Base-by-base conservation (phyloP, 2,329 filamentous ascomycete species). In the Ophiobolus disseminans region DNA sequence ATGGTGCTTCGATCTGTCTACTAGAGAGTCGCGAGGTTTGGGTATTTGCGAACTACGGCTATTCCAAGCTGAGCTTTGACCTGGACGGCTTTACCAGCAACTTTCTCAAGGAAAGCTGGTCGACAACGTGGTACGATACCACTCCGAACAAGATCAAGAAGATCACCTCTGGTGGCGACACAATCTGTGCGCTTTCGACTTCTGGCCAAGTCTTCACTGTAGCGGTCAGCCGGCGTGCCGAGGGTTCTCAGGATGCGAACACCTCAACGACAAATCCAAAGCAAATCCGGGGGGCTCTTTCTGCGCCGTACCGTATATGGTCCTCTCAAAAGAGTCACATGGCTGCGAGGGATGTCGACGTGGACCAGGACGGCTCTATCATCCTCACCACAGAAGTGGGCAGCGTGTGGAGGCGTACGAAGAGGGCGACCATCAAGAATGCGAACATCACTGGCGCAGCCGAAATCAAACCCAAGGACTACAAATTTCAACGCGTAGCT, bases 1-100 rank as follows among this genome's bases (percentile, higher is more conserved):
- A 97, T 66, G 87, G 87, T 58, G 94, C 94, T 5, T 97, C 94
- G 0, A 87, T 88, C 1, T 88, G 91, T 54, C 76, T 99, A 21
- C 82, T 99, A 3, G 88, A 91, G 39, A 96, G 91, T 60, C 86
- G 89, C 59, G 91, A 91, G 16, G 91, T 97, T 8, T 95, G 89
- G 80, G 87, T 99, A 0, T 96, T 99, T 63, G 93, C 91, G 1
- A 95, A 95, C 59, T 97, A 96, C 65, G 93, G 93, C 4, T 97
- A 96, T 69, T 91, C 91, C n/a, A 90, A 91, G 56, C 81, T 97
- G 45, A 86, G 85, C 36, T 96, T 97, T 55, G 89, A 91, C 0
- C 78, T 90, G 25, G 89, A 92, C 57, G 82, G 84, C 5, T 87
- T 90, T 57, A 82, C 82, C 16, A 91, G 87, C 50, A 85, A 85